Evolutionary conservation across 176 grass and related monocot species (phyloP), one percentile per base, ranked within the genome.

Genomic region (Cenchrus purpureus): DNA sequence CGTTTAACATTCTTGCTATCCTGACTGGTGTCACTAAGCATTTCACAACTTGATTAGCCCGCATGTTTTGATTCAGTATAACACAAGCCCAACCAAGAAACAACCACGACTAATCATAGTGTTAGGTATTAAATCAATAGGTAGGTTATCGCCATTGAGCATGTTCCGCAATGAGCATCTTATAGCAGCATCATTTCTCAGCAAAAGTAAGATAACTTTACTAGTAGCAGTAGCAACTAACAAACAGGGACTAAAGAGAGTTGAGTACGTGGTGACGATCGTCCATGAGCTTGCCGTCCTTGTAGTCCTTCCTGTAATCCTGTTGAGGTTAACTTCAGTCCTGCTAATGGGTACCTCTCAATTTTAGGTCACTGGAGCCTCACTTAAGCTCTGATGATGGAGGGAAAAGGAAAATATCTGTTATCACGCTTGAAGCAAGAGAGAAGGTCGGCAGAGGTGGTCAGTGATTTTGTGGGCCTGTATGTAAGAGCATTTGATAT

Each of bases 281-380:
- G 16, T 95, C 95, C 92, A 92, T 97, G 60, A 97, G 92, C 86
- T 97, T 97, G 22, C 22, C 1, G 31, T 32, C 31, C 31, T 32
- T 32, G 31, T 32, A 32, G 31, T 32, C 31, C 31, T 32, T 32
- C 31, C 31, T 32, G 31, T 32, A 32, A 32, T 32, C 31, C 31
- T 32, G 31, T 32, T 32, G 31, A 32, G 31, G 31, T 32, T 32
- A 32, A 32, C 1, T 32, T 32, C 31, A 32, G 31, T 32, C 31
- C 31, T 32, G 31, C 31, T 32, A 32, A 32, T 32, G 31, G 31
- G 31, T 32, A 32, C 31, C 31, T 32, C 31, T 32, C 31, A 32
- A 32, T 32, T 32, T 32, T 32, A 32, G 31, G 31, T 32, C 31
- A 32, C 31, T 32, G 31, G 31, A 32, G 31, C 31, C 31, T 32